A percentile compares a stretch with the other conserved stretches of the same genome.
Evolutionary conservation across 352 stramenopile species (phyloP).

Genomic region (Achlya hypogyna): DNA sequence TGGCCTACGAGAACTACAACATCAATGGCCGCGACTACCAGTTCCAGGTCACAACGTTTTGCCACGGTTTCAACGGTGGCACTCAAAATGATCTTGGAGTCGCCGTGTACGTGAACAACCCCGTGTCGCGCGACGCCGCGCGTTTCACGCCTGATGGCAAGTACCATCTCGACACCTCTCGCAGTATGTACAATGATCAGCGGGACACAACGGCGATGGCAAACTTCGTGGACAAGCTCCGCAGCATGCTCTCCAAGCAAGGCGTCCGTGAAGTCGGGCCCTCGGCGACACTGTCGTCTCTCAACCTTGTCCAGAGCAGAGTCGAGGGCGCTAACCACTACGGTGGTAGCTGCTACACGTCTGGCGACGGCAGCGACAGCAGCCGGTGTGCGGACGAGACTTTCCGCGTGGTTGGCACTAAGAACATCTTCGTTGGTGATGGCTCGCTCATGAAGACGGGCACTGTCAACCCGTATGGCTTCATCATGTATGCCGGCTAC

Average conservation of each 20-base stretch:
- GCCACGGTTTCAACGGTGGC: conserved; percentile 33
- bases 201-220: conserved; percentile 48
- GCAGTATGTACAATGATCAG: conserved; percentile 29
- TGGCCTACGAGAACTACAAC: conserved; percentile 47
- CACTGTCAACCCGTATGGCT: conserved; percentile 61
- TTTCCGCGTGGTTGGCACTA: conserved; percentile 45
- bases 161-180: conserved; percentile 32
- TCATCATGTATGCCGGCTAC: conserved; percentile 62
- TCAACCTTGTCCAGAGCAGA: conserved; percentile 31
- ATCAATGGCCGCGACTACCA: conserved; percentile 44
- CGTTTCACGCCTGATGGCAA: conserved; percentile 32
- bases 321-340: conserved; percentile 42
- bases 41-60: conserved; percentile 47
- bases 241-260: conserved; percentile 29
- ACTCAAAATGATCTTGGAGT: conserved; percentile 30
- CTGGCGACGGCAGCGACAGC: conserved; percentile 27
- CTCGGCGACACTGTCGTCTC: conserved; percentile 24
- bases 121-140: conserved; percentile 31
- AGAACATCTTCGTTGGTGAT: conserved; percentile 58
- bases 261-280: conserved; percentile 43
- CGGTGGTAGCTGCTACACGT: conserved; percentile 57
- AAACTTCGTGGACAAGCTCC: conserved; percentile 33
- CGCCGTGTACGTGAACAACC: conserved; percentile 55
- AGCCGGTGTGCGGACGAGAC: conserved; percentile 53
- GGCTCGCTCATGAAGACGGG: conserved; percentile 47